Conservation (phyloP, 768 basidiomycete species). For the Psilocybe tampanensis region DNA sequence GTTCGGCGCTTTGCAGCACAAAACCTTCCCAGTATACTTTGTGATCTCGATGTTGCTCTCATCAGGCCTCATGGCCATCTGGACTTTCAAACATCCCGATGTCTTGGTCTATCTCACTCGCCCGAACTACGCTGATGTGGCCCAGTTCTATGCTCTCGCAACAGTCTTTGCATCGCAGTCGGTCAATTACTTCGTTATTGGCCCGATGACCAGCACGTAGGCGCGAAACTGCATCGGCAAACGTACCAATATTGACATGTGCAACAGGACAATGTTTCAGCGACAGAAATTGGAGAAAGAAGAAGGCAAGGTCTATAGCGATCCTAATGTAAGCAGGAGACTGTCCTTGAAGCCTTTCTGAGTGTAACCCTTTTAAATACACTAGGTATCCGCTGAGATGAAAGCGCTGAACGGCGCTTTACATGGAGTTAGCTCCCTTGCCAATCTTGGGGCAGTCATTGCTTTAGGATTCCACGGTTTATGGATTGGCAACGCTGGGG, state of each 20-base stretch:
- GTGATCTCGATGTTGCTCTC: conserved; percentile 56
- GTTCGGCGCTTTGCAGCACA: conserved; percentile 75
- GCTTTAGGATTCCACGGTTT: conserved; percentile 69
- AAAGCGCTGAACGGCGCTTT: conserved; percentile 65
- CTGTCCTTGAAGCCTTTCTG: conserved; percentile 19
- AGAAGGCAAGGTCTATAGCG: conserved; percentile 69
- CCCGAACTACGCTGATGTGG: conserved; percentile 60
- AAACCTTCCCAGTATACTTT: conserved; percentile 78
- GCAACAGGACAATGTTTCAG: conserved; percentile 69
- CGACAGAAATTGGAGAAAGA: conserved; percentile 74
- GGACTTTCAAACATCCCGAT: conserved; percentile 59
- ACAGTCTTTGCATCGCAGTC: conserved; percentile 50
- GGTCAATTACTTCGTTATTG: conserved; percentile 69
- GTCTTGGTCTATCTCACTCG: conserved; percentile 49
- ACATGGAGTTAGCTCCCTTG: conserved; percentile 70
- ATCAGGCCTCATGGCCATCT: conserved; percentile 54
- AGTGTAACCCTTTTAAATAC: conserved; percentile 3
- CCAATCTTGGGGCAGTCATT: conserved; percentile 63
- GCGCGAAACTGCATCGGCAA: no score
- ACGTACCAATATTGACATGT: not conserved
- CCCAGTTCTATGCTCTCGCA: conserved; percentile 61
- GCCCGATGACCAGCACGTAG: conserved; percentile 72
- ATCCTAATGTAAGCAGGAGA: conserved; percentile 53
- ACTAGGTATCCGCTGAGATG: conserved; percentile 68
- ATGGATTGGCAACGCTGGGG: conserved; percentile 63